Evolutionary conservation across 345 rosid species (phyloP).

Genomic region (Gossypium mustelinum): DNA sequence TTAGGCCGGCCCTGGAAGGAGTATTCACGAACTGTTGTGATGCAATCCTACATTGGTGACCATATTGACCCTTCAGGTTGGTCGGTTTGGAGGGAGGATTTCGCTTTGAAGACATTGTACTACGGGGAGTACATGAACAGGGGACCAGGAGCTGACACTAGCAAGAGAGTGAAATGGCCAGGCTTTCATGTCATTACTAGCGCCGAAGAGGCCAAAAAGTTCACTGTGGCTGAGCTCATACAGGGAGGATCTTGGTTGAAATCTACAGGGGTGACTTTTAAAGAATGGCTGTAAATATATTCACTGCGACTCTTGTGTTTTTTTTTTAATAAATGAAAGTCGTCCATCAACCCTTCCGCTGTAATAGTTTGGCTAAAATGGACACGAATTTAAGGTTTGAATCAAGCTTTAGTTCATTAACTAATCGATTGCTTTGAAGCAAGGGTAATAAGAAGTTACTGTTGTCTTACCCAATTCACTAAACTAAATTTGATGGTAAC

Average conservation of each 20-base stretch:
- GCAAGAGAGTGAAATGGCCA: conserved; percentile 60
- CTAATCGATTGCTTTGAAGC: conserved; percentile 13
- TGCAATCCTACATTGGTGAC: conserved; percentile 58
- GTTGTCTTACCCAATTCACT: not conserved
- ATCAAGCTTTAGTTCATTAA: not conserved
- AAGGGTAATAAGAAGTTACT: not conserved
- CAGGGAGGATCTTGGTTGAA: conserved; percentile 71
- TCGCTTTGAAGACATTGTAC: conserved; percentile 61
- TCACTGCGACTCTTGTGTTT: not conserved
- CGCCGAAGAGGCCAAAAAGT: conserved; percentile 49
- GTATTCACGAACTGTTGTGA: conserved; percentile 58
- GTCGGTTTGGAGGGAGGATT: conserved; percentile 62
- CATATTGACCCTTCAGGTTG: conserved; percentile 76
- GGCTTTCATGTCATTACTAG: conserved; percentile 54
- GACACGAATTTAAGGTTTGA: not conserved
- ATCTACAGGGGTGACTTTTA: conserved; percentile 60
- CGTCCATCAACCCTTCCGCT: not conserved
- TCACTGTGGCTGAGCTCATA: conserved; percentile 68
- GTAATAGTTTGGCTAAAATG: not conserved
- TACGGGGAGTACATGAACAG: conserved; percentile 29
- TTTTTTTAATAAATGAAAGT: not conserved
- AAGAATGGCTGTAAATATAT: conserved; percentile 41
- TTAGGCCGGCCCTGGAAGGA: conserved; percentile 80
- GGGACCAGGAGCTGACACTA: conserved; percentile 55
- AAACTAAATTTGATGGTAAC: not conserved